These are phyloP conservation scores for Phellopilus nigrolimitatus DNA, from an alignment of 1,284 basidiomycete species.

Conservation along the genomic window DNA sequence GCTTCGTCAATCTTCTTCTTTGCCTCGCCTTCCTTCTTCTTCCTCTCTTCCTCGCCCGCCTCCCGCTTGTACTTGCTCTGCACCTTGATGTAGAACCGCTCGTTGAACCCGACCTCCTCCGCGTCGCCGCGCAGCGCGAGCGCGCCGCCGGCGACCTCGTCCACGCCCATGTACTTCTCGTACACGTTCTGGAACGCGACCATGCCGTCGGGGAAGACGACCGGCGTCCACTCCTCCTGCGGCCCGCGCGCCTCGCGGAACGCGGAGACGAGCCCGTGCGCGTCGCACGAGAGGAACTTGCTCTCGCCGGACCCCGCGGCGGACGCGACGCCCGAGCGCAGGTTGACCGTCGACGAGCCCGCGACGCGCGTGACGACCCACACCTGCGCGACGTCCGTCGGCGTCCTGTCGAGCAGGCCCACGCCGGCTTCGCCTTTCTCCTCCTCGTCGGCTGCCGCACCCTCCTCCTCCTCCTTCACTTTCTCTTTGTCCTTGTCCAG, in stretches of 20 bases:
- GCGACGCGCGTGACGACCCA: constrained; percentile 83
- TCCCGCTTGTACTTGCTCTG: constrained; percentile 89
- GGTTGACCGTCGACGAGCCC: constrained; percentile 74
- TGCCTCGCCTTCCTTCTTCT: constrained; percentile 50
- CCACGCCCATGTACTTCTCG: constrained; percentile 76
- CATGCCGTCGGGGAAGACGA: constrained; percentile 73
- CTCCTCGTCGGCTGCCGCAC: constrained; percentile 34
- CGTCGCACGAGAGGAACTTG: constrained; percentile 82
- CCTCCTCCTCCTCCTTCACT: constrained; percentile 42
- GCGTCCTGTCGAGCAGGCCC: constrained; percentile 31
- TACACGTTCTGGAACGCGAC: constrained; percentile 81
- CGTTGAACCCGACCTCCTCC: constrained; percentile 74
- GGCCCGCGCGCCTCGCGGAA: constrained; percentile 81
- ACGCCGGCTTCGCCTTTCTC: constrained; percentile 10
- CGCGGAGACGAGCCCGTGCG: constrained; percentile 75
- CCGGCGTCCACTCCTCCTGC: constrained; percentile 84
- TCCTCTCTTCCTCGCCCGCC: constrained; percentile 77
- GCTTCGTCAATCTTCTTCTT: constrained; percentile 59
- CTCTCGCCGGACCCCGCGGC: constrained; percentile 70
- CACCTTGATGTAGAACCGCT: constrained; percentile 84
- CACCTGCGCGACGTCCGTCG: constrained; percentile 78
- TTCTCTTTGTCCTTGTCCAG: constrained; percentile 54
- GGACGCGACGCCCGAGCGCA: constrained; percentile 54
- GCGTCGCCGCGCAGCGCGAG: constrained; percentile 78
- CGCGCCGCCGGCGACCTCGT: constrained; percentile 78